Base-by-base conservation (phyloP, 139 green algal genomes). In the Asterochloris erici region DNA sequence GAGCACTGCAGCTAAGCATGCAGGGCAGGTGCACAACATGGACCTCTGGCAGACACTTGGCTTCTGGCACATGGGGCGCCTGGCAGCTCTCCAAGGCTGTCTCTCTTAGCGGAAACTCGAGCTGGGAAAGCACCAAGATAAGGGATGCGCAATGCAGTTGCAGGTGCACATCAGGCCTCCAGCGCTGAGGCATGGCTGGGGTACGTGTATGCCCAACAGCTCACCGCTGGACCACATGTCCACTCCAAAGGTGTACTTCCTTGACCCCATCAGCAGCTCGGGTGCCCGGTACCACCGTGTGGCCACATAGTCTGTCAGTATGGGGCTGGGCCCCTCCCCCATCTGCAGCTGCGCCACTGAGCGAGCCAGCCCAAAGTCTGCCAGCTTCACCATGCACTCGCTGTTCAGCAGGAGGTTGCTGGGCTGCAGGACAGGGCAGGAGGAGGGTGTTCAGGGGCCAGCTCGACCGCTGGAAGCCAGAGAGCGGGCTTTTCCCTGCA, bases 291-390 rank as follows among this genome's bases (percentile, higher is more conserved):
- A 98, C 96, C 93, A 98, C 14, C 97, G 91, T 0, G 97, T 99
- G n/a, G 97, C 97, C 54, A 99, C 97, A 84, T 99, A 99, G 89
- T 99, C 97, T 23, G 97, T 99, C 27, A 99, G 90, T 75, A 98
- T 87, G 27, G 91, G 88, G 68, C 63, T 89, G 28, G 87, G 86
- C 21, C 84, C 90, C 70, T 90, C 80, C 54, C 93, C 88, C 15
- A 81, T 71, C 16, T 90, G 54, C 47, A 96, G 87, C 83, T 95
- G 90, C 11, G 86, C 85, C 29, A 96, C 84, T 12, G 91, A 96
- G 26, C 96, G 89, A 14, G 96, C 96, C 60, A 98, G 87, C 10
- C 95, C 96, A 90, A 99, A 99, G 85, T 99, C 96, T 47, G 96
- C 96, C 79, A 99, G 89, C 92, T 99, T 99, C 10, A 99, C 91